phyloP scores from a whole-genome alignment of 2,329 filamentous ascomycete species.

The Trichoderma hamatum region DNA sequence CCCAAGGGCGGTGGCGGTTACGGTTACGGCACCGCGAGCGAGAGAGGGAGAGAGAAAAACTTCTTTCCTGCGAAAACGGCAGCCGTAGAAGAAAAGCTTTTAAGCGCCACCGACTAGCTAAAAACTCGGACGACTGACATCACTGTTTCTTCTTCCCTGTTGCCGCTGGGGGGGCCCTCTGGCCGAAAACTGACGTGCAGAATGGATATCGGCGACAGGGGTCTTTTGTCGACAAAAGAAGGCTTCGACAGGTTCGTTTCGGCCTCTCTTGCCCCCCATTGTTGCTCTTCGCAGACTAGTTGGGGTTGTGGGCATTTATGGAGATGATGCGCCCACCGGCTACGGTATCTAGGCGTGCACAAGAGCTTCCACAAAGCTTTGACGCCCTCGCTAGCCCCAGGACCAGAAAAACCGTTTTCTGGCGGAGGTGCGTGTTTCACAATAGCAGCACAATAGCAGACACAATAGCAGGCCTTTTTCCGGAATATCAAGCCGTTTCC shows the following conservation, averaged over 20 bases:
- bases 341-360: background rate
- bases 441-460: background rate
- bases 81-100: background rate
- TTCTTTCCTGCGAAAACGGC: too few species aligned
- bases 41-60: background rate
- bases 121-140: background rate
- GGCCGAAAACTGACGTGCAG: background rate
- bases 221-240: background rate
- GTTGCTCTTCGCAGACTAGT: background rate
- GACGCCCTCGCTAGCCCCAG: background rate
- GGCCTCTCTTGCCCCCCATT: too few species aligned
- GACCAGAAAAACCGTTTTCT: background rate
- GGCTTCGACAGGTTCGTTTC: background rate
- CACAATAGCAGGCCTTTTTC: background rate
- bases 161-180: background rate
- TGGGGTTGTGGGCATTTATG: background rate
- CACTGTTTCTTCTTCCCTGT: background rate
- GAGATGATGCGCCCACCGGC: background rate
- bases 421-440: background rate
- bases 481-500: too few species aligned
- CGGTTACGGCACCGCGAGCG: too few species aligned
- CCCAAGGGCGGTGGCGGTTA: background rate
- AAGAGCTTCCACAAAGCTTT: background rate
- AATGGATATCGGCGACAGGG: background rate
- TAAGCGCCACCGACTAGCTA: background rate